A percentile compares a stretch with the other conserved stretches of the same genome.
These are phyloP conservation scores for Noccaea caerulescens DNA, from an alignment of 345 rosid species.

Conservation along the genomic window DNA sequence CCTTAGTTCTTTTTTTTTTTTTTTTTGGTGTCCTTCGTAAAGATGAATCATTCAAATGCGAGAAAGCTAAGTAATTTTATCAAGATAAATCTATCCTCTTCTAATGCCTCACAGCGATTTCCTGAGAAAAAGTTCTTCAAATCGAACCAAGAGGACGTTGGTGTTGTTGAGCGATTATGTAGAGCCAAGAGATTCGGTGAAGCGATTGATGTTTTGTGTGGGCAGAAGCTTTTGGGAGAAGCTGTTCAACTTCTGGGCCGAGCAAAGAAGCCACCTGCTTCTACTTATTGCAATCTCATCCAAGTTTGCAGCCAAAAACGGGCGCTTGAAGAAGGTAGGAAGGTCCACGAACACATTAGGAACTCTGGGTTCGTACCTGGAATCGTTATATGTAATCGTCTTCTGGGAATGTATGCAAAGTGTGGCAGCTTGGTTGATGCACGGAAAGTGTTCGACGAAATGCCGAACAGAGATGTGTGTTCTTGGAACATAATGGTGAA, in stretches of 20 bases:
- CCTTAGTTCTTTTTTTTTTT: neutral
- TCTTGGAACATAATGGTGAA: conserved; percentile 81
- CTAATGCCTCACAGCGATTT: conserved; percentile 37
- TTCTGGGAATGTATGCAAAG: conserved; percentile 73
- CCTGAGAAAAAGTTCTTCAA: conserved; percentile 51
- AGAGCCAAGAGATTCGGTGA: conserved; percentile 53
- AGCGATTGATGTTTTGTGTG: conserved; percentile 68
- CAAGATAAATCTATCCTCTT: conserved; percentile 37
- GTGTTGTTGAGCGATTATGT: conserved; percentile 52
- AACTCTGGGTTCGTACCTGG: conserved; percentile 70
- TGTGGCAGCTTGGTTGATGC: conserved; percentile 61
- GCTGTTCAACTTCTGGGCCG: conserved; percentile 62
- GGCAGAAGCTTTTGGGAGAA: conserved; percentile 54
- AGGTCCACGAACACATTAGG: conserved; percentile 60
- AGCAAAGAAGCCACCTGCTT: conserved; percentile 58
- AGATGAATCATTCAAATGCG: conserved; percentile 33
- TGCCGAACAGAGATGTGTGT: conserved; percentile 69
- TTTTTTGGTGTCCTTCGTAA: neutral
- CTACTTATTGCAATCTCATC: conserved; percentile 67
- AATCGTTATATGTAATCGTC: conserved; percentile 61
- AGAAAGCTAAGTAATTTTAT: conserved; percentile 21
- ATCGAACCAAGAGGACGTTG: conserved; percentile 39
- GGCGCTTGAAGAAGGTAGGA: conserved; percentile 57
- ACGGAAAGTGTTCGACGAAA: conserved; percentile 61
- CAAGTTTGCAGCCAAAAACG: conserved; percentile 57